Percentiles rank a stretch among this genome's conserved stretches.
Conservation (phyloP, 352 stramenopile species). For the Globisporangium spiculum region DNA sequence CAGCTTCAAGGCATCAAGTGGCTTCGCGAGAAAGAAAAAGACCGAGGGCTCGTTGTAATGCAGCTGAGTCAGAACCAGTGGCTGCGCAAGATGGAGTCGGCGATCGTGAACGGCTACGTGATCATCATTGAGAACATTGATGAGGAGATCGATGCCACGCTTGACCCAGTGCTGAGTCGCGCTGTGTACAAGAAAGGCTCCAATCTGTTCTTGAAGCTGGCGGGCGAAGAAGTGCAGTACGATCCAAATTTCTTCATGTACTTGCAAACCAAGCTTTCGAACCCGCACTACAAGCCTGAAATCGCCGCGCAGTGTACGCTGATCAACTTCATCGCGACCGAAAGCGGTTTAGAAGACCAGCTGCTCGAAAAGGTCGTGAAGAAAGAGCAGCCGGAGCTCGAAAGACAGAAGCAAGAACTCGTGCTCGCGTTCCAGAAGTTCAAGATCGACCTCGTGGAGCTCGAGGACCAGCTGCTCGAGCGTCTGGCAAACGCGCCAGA, state of each 20-base stretch:
- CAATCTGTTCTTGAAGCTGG: slow-evolving; percentile 93
- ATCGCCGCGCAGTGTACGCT: slow-evolving; percentile 95
- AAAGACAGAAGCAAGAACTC: slow-evolving; percentile 94
- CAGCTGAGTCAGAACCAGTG: slow-evolving; percentile 97
- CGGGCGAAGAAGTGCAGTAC: slow-evolving; percentile 96
- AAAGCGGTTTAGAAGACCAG: slow-evolving; percentile 95
- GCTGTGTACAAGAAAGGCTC: slow-evolving; percentile 96
- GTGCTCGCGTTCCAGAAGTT: slow-evolving; percentile 92
- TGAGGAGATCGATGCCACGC: slow-evolving; percentile 95
- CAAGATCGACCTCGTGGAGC: slow-evolving; percentile 95
- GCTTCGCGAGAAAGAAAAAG: slow-evolving; percentile 94
- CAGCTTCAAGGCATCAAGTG: slow-evolving; percentile 98
- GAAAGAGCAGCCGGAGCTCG: slow-evolving; percentile 93
- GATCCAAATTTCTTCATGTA: slow-evolving; percentile 96
- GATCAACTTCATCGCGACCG: slow-evolving; percentile 98
- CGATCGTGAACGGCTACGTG: slow-evolving; percentile 94
- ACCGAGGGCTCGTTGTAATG: slow-evolving; percentile 89
- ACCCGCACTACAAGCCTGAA: slow-evolving; percentile 98
- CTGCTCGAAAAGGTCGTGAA: slow-evolving; percentile 95
- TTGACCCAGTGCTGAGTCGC: slow-evolving; percentile 94
- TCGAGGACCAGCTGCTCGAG: slow-evolving; percentile 96
- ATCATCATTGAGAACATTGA: slow-evolving; percentile 98
- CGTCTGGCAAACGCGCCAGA: slow-evolving; percentile 94
- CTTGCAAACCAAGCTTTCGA: slow-evolving; percentile 96
- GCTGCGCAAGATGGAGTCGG: slow-evolving; percentile 92